A percentile compares a stretch with the other conserved stretches of the same genome.
phyloP scores from a whole-genome alignment of 2,329 filamentous ascomycete genomes.

The Alternaria sp. region DNA sequence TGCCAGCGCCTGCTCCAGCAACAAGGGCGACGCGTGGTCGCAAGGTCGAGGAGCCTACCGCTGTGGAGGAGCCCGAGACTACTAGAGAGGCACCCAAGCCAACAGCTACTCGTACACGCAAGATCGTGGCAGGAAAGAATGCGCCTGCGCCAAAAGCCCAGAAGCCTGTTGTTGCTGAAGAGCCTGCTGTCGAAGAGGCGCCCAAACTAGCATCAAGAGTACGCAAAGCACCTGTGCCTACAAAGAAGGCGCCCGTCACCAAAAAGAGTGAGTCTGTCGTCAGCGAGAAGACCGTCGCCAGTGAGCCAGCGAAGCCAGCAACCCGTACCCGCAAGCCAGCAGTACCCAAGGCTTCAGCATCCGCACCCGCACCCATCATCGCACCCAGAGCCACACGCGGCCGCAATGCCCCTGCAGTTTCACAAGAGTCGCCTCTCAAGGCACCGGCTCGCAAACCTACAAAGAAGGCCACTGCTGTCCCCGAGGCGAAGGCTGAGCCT shows the following conservation, averaged over 20 bases:
- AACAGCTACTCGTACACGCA: slow-evolving; percentile 28
- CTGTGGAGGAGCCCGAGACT: slow-evolving; percentile 23
- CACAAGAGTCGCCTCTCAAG: slow-evolving; percentile 39
- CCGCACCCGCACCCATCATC: slow-evolving; percentile 21
- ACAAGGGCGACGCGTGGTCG: slow-evolving; percentile 39
- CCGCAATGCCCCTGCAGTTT: slow-evolving; percentile 27
- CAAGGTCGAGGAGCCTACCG: slow-evolving; percentile 27
- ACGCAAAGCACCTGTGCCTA: slow-evolving; percentile 29
- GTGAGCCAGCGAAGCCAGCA: slow-evolving; percentile 30
- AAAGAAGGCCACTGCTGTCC: slow-evolving; percentile 29
- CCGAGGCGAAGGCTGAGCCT: slow-evolving; percentile 22
- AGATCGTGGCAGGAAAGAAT: slow-evolving; percentile 32
- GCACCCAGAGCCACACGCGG: slow-evolving; percentile 33
- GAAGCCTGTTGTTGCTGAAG: slow-evolving; percentile 19
- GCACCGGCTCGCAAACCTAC: slow-evolving; percentile 39
- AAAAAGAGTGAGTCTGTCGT: slow-evolving; percentile 21
- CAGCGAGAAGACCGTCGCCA: slow-evolving; percentile 18
- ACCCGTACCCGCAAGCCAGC: slow-evolving; percentile 33
- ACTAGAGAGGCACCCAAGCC: slow-evolving; percentile 30
- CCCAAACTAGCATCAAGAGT: slow-evolving; percentile 28
- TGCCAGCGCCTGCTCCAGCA: slow-evolving; percentile 29
- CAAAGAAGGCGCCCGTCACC: slow-evolving; percentile 26
- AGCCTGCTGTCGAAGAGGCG: slow-evolving; percentile 22
- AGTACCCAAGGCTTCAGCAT: slow-evolving; percentile 22
- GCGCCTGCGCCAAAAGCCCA: slow-evolving; percentile 22